Conservation (phyloP, 345 rosid genomes). For the Sisymbrium altissimum region DNA sequence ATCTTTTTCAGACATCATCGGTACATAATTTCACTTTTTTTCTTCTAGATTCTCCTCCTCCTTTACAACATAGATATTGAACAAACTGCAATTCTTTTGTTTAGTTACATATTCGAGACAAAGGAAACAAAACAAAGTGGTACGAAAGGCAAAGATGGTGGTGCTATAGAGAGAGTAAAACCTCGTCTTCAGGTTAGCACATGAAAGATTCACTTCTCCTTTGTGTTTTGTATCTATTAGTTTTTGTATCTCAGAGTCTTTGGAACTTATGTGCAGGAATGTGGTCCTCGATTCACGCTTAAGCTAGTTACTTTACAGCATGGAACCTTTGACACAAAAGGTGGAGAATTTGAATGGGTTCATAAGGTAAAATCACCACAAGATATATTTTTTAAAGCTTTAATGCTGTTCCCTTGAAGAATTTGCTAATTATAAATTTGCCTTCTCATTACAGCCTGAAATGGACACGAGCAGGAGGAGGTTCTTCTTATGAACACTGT, state of each 20-base stretch:
- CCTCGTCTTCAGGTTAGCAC: constrained; percentile 78
- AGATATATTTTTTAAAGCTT: constrained; percentile 29
- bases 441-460: constrained; percentile 56
- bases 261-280: constrained; percentile 50
- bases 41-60: not conserved
- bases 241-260: not conserved
- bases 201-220: not conserved
- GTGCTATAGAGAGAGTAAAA: constrained; percentile 47
- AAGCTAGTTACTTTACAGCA: constrained; percentile 79
- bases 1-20: constrained; percentile 94
- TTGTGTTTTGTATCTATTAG: not conserved
- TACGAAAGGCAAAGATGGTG: constrained; percentile 47
- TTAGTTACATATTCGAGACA: constrained; percentile 72
- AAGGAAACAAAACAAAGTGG: constrained; percentile 59
- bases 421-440: not conserved
- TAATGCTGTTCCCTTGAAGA: not conserved
- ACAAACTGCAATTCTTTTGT: not conserved
- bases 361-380: constrained; percentile 71
- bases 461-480: constrained; percentile 97
- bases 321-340: constrained; percentile 84
- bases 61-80: not conserved
- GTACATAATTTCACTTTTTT: constrained; percentile 35
- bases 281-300: constrained; percentile 87
- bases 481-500: constrained; percentile 62
- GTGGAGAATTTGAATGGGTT: constrained; percentile 95